Evolutionary conservation across 306 rosid species (phyloP), one percentile per base, ranked within the genome.

Genomic region (Vigna trinervia): DNA sequence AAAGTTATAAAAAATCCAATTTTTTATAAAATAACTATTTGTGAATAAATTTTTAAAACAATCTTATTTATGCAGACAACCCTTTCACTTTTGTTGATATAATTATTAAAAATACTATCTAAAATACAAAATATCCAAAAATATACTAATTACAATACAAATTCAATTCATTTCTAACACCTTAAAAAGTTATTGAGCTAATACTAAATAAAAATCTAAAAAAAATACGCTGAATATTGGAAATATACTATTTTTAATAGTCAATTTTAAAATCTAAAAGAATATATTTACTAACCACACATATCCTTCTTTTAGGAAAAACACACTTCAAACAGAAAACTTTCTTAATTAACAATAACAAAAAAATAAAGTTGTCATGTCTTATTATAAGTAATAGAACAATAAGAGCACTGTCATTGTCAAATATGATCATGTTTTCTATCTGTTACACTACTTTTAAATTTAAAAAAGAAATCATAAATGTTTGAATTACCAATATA

Each of bases 301-400:
- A 2, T 28, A 15, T 3, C 9, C 5, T 32, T 13, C 8, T 54
- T 69, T 4, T 14, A 1, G 71, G 19, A 45, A 78, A 52, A 78
- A 13, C 4, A 58, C 39, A 32, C 70, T 34, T 11, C 6, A 70
- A 78, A 47, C 50, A 57, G 70, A 17, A 78, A 56, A n/a, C 32
- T 69, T 48, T 62, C 11, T 69, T 45, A 56, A 50, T 38, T 71
- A 54, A 39, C 15, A 51, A 3, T 14, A 58, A 63, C 9, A 14
- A 23, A 32, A 26, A 32, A 48, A 63, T 50, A 65, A 73, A 69
- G 70, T 75, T 28, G 51, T 3, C 5, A 68, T 59, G 61, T 69
- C 52, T 43, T 43, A 48, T 3, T 78, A 47, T 48, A 46, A 1
- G 23, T 34, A 70, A 76, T 76, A 70, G 71, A 80, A 67, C 5